Conservation (phyloP, 1,139 yeast species). For the Scheffersomyces titani region DNA sequence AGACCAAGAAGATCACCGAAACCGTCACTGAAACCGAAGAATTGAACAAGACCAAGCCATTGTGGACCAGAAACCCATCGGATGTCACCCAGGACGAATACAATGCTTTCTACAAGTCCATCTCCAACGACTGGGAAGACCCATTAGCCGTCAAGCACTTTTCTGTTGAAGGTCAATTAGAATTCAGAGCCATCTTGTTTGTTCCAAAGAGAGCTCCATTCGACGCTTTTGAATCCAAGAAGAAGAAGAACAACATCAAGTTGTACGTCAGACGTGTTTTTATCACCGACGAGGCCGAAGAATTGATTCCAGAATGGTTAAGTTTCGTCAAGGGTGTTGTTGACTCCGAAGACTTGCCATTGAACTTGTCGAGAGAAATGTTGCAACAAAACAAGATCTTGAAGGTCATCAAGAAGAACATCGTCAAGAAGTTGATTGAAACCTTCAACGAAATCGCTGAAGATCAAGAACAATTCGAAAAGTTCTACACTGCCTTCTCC, state of each 20-base stretch:
- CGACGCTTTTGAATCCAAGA: slow-evolving; percentile 94
- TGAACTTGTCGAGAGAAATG: slow-evolving; percentile 99
- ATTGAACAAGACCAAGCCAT: slow-evolving; percentile 97
- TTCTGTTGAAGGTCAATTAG: slow-evolving; percentile 99
- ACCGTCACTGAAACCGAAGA: slow-evolving; percentile 89
- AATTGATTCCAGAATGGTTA: slow-evolving; percentile 99
- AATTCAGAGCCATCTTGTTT: slow-evolving; percentile 96
- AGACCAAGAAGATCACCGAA: slow-evolving; percentile 82
- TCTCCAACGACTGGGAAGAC: slow-evolving; percentile 99
- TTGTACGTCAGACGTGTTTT: slow-evolving; percentile 99
- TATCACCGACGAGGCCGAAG: slow-evolving; percentile 99
- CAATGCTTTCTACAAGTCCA: slow-evolving; percentile 98
- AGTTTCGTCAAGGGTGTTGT: slow-evolving; percentile 98
- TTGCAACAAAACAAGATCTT: slow-evolving; percentile 99
- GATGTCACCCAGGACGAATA: slow-evolving; percentile 98
- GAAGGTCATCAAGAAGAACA: slow-evolving; percentile 99
- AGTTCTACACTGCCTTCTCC: slow-evolving; percentile 96
- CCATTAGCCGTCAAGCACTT: slow-evolving; percentile 99
- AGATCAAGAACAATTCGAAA: slow-evolving; percentile 97
- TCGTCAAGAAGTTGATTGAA: slow-evolving; percentile 97
- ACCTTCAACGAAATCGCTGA: slow-evolving; percentile 99
- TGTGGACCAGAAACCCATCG: slow-evolving; percentile 99
- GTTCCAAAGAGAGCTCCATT: slow-evolving; percentile 99
- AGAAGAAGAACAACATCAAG: slow-evolving; percentile 99
- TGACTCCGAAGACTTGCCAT: slow-evolving; percentile 99